These are phyloP conservation scores for Aspergillus cavernicola DNA, from an alignment of 495 filamentous ascomycete genomes.

Conservation along the genomic window DNA sequence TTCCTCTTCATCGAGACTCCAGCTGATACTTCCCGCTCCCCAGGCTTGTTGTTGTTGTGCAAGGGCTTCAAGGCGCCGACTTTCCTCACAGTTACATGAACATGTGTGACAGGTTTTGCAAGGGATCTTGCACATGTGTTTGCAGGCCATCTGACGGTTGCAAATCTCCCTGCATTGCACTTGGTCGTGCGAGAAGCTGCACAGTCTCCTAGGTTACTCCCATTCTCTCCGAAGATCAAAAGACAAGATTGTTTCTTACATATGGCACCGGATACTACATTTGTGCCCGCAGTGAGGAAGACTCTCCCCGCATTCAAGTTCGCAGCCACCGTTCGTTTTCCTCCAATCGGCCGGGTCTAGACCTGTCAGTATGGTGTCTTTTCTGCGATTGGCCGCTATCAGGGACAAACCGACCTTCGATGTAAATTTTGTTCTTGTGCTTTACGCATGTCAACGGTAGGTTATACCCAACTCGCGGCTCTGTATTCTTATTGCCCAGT, in stretches of 20 bases:
- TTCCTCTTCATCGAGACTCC: background rate
- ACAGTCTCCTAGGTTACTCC: background rate
- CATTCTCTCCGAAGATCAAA: background rate
- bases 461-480: conserved; percentile 28
- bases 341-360: conserved; percentile 46
- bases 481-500: conserved; percentile 20
- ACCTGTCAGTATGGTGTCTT: conserved; percentile 2
- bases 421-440: conserved; percentile 30
- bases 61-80: background rate
- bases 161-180: conserved; percentile 30
- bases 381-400: background rate
- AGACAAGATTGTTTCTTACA: conserved; percentile 19
- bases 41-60: background rate
- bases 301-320: conserved; percentile 24
- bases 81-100: conserved; percentile 15
- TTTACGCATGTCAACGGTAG: conserved; percentile 41
- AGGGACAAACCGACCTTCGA: conserved; percentile 17
- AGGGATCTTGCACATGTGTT: conserved; percentile 23
- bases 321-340: conserved; percentile 49
- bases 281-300: conserved; percentile 41
- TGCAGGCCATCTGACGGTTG: conserved; percentile 25
- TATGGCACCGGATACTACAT: conserved; percentile 38
- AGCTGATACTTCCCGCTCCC: background rate
- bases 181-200: conserved; percentile 29
- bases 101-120: conserved; percentile 20